Evolutionary conservation across 2,329 filamentous ascomycete species (phyloP).

Genomic region (Neoscytalidium dimidiatum): DNA sequence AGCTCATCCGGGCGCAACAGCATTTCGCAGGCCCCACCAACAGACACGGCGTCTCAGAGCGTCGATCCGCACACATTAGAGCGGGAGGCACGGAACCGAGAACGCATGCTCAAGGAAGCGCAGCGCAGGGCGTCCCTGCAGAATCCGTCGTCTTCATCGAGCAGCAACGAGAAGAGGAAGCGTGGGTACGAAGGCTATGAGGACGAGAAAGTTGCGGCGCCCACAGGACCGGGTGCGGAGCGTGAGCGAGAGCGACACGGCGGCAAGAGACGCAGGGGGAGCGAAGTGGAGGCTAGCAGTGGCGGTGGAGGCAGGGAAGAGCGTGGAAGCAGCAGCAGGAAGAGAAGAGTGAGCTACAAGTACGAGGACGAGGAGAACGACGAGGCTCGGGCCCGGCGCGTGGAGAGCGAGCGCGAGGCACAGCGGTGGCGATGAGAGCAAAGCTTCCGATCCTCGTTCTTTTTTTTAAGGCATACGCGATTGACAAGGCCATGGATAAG

Average conservation of each 20-base stretch:
- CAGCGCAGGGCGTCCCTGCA: slow-evolving; percentile 51
- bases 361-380: slow-evolving; percentile 48
- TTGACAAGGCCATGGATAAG: background rate
- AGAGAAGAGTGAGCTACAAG: slow-evolving; percentile 28
- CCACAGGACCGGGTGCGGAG: slow-evolving; percentile 52
- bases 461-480: background rate
- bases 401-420: slow-evolving; percentile 62
- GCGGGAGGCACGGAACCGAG: slow-evolving; percentile 66
- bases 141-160: background rate
- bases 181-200: slow-evolving; percentile 45
- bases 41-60: slow-evolving; percentile 19
- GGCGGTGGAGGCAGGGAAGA: slow-evolving; percentile 52
- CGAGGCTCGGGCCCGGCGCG: slow-evolving; percentile 39
- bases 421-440: slow-evolving; percentile 32
- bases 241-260: slow-evolving; percentile 29
- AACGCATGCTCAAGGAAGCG: slow-evolving; percentile 68
- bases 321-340: slow-evolving; percentile 55
- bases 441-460: background rate
- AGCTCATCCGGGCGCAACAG: slow-evolving; percentile 5
- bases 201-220: slow-evolving; percentile 31
- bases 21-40: background rate
- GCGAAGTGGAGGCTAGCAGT: slow-evolving; percentile 39
- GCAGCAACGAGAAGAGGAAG: slow-evolving; percentile 48
- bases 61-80: slow-evolving; percentile 68
- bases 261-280: slow-evolving; percentile 24